Conservation (phyloP, 192 early-diverging fungal genomes). For the Mortierella alpina region DNA sequence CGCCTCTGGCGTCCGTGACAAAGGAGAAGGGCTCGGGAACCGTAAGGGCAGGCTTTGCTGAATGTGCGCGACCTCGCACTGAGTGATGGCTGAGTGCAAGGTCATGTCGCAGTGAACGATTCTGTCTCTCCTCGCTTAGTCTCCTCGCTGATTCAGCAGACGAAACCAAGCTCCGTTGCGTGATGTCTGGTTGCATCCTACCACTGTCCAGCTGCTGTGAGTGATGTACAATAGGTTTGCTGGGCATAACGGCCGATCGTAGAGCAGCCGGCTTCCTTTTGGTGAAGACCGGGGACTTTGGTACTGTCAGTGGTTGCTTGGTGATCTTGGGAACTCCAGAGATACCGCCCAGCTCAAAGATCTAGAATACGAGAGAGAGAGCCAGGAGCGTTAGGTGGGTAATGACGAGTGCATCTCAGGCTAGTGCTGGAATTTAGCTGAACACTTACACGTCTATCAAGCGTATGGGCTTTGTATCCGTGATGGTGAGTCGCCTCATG, state of each 20-base stretch:
- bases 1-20: constrained; percentile 61
- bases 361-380: not conserved
- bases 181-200: constrained; percentile 5
- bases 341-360: constrained; percentile 21
- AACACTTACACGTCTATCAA: constrained; percentile 27
- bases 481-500: constrained; percentile 11
- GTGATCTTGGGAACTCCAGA: constrained; percentile 22
- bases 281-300: constrained; percentile 33
- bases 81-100: not conserved
- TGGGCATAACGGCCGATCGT: constrained; percentile 14
- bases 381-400: not conserved
- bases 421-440: not conserved
- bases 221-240: not conserved
- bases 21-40: constrained; percentile 71
- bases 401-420: not conserved
- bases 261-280: constrained; percentile 24
- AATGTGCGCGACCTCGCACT: not conserved
- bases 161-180: constrained; percentile 24
- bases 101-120: not conserved
- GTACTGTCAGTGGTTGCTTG: constrained; percentile 25
- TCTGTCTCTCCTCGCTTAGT: constrained; percentile 19
- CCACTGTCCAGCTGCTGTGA: constrained; percentile 3
- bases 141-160: constrained; percentile 44
- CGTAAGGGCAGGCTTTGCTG: constrained; percentile 50
- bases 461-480: constrained; percentile 18